Evolutionary conservation across 768 basidiomycete species (phyloP), one percentile per base, ranked within the genome.

Genomic region (Cyclocybe aegerita): DNA sequence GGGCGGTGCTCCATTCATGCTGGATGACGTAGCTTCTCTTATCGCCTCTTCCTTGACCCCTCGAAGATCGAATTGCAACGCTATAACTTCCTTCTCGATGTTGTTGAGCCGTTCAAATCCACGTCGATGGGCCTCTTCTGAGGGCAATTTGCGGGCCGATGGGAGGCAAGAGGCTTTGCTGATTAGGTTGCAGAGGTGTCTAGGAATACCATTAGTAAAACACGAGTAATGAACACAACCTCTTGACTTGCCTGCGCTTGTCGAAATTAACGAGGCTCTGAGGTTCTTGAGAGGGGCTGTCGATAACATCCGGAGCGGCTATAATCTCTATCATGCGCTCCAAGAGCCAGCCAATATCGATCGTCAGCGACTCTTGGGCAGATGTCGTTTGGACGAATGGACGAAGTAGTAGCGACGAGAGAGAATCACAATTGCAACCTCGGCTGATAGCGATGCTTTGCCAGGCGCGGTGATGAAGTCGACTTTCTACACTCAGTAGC

Each of bases 311-410:
- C 3, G 89, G 84, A 45, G 83, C 77, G 23, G 85, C 82, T 51
- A 92, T 80, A 41, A 93, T 73, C 63, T 93, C 91, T 33, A 93
- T 69, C 67, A 93, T 80, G 39, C 89, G 80, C 64, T 93, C 91
- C 50, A 93, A 63, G 35, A 92, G 68, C 90, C 90, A 93, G 8
- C 88, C 88, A 56, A 90, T 79, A 61, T 93, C 91, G 11, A 87
- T 78, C 3, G 84, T 82, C 39, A 91, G 68, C 5, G 78, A 70
- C 31, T 82, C 78, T 30, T 72, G 71, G 30, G 77, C 73, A 9
- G 70, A 61, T 12, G 75, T 67, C 8, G 71, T 65, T 42, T 78
- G 76, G 6, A 76, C 65, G 39, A 61, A 69, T 1, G 82, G 81
- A 45, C 76, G 75, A 12, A 75, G 71, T 37, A 92, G 67, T 38